Evolutionary conservation across 202 grass and related monocot genomes (phyloP), one percentile per base, ranked within the genome.

Genomic region (Musa balbisiana): DNA sequence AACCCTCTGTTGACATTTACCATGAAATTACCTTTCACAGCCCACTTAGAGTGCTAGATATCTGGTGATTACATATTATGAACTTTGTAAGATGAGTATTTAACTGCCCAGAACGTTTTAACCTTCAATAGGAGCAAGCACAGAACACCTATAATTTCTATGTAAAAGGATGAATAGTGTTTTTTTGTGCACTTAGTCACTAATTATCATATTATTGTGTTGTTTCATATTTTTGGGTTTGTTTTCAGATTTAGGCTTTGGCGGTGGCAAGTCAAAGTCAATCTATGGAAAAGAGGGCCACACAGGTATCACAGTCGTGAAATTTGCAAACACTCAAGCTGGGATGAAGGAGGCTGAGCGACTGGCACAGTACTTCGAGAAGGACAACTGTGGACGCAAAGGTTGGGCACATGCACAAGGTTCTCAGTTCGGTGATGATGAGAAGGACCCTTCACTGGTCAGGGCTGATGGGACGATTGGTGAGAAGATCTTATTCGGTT

Each of bases 221-320:
- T 43, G 33, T 43, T 43, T 43, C 33, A 43, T 43, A 43, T 82
- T 62, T 83, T 83, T 86, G 73, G 81, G 78, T 88, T 83, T 72
- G 1, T 81, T 59, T 72, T 8, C 88, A 98, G 94, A 98, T 82
- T 75, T 98, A 87, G 94, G 94, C 16, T 98, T 92, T 88, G 77
- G 79, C 67, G 88, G 86, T 80, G 91, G 91, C 82, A 98, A 92
- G 77, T 77, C 94, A 2, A 98, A 86, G 69, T 91, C 94, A 72
- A 85, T 94, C 15, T 92, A 98, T 86, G 86, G 88, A 79, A 98
- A 89, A 63, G 88, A 98, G 85, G 94, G 94, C 24, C 94, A 98
- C 69, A 65, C 87, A 81, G 88, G 88, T 79, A 78, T 89, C 72
- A 94, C 94, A 69, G 73, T 93, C 76, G 69, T 98, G 72, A 90